A percentile compares a stretch with the other conserved stretches of the same genome.
These are phyloP conservation scores for Trapa incisa DNA, from an alignment of 345 rosid genomes.

Conservation along the genomic window DNA sequence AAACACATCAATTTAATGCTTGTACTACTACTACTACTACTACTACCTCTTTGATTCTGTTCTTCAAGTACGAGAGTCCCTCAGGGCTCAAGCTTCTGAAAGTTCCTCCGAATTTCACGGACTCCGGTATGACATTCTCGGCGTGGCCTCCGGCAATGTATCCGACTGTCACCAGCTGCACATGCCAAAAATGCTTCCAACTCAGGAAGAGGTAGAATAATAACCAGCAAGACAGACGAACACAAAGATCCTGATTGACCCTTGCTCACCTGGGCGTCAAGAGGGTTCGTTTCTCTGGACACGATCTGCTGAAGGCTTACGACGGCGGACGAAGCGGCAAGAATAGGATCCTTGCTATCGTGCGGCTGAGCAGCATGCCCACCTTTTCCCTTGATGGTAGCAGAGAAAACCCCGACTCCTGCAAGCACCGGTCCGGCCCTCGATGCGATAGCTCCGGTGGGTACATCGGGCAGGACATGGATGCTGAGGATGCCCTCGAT, in stretches of 20 bases:
- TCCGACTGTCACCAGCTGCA: conserved; percentile 55
- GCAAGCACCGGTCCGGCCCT: conserved; percentile 54
- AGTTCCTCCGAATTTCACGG: conserved; percentile 46
- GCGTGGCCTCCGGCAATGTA: conserved; percentile 50
- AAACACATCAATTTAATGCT: neutral
- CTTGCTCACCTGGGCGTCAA: conserved; percentile 40
- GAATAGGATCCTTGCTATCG: conserved; percentile 41
- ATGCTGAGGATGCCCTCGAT: conserved; percentile 40
- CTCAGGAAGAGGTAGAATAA: neutral
- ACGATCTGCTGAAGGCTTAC: conserved; percentile 61
- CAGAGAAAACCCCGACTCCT: conserved; percentile 42
- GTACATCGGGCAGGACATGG: conserved; percentile 43
- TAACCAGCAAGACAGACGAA: neutral
- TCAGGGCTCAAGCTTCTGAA: conserved; percentile 44
- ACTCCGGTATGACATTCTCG: conserved; percentile 43
- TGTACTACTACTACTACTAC: neutral
- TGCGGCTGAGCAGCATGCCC: conserved; percentile 55
- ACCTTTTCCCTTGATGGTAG: conserved; percentile 45
- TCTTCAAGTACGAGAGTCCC: conserved; percentile 40
- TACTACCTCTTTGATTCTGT: conserved; percentile 34
- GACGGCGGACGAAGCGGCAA: conserved; percentile 51
- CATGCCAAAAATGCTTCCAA: neutral
- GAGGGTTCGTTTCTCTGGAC: conserved; percentile 58
- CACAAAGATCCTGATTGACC: neutral
- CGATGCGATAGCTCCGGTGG: conserved; percentile 39